Evolutionary conservation across 805 yeast genomes (phyloP), one percentile per base, ranked within the genome.

Genomic region (Suhomyces sp.): DNA sequence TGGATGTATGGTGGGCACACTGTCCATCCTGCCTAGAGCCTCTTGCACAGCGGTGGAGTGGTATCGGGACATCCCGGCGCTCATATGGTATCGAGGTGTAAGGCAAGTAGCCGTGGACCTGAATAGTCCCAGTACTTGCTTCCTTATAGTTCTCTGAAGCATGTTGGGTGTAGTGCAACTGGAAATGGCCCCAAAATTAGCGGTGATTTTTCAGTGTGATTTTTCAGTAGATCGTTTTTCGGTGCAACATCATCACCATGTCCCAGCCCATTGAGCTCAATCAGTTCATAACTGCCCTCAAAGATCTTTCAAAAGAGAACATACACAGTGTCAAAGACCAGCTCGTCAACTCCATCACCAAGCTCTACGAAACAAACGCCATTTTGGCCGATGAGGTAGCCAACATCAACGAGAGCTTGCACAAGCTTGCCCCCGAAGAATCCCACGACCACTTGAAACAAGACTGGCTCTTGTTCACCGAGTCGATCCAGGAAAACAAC

Each of bases 401-500:
- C 0, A 35, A 19, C 22, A 53, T 60, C 19, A 53, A 55, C 19
- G 41, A 24, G 36, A 52, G 50, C 33, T 46, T 54, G 17, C 49
- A 57, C 57, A 42, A 60, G 65, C 45, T 60, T 47, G 4, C 41
- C 15, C 54, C 50, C 23, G 58, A 44, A 3, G 56, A 49, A n/a
- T 54, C 52, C 40, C 60, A 55, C 36, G 65, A 64, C 22, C 74
- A 67, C 17, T 70, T 71, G 19, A 70, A 68, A 4, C 73, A 72
- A 10, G 90, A 86, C 60, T 61, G 71, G n/a, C 64, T 69, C 13
- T 61, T 87, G 13, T 86, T 80, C 66, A 63, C 59, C 5, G 86
- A 82, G n/a, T 76, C 85, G 8, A 73, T 85, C 15, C 59, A 62
- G 7, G 92, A 86, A 57, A 87, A 87, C 63, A 67, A 72, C 10